Evolutionary conservation across 768 basidiomycete genomes (phyloP), one percentile per base, ranked within the genome.

Genomic region (Leucosporidium scottii): DNA sequence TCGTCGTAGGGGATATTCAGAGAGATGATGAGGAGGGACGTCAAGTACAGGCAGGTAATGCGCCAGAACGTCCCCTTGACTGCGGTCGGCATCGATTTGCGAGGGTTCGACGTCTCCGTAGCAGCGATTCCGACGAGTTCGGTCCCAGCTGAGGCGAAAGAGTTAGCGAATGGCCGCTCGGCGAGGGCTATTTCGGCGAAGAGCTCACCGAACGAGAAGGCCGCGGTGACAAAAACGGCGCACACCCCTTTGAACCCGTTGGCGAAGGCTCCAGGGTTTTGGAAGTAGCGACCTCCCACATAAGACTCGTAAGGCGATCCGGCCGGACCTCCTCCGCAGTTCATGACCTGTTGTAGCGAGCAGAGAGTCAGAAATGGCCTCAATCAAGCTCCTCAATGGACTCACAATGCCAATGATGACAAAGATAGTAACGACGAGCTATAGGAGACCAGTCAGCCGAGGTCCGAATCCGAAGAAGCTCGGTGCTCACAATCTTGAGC

Each of bases 81-180:
- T 27, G 93, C 86, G 36, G 84, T 80, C 7, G 91, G 92, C 86
- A 96, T 91, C 71, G 90, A 91, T 69, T 83, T 84, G 0, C 89
- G 84, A 1, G 93, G 93, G 77, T 94, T 91, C 21, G 74, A 68
- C 25, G 74, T 74, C 78, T 96, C 93, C 6, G 91, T 91, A 4
- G 93, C 93, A 4, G 93, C 93, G 64, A 96, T 87, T 28, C 91
- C 93, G 64, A 96, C 81, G 71, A 90, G 88, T 78, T 96, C 92
- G 0, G 92, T 94, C 21, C 74, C 75, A 36, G 72, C 18, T 50
- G 59, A 34, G 34, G 34, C 10, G 34, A 34, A 10, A 34, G 34
- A 34, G 34, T 34, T 34, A 34, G 34, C 34, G 34, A 10, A 34
- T 5, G 34, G 10, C n/a, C n/a, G 34, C 34, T 34, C 34, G 10